These are phyloP conservation scores for Aphanomyces stellatus DNA, from an alignment of 352 stramenopile species.

Conservation along the genomic window DNA sequence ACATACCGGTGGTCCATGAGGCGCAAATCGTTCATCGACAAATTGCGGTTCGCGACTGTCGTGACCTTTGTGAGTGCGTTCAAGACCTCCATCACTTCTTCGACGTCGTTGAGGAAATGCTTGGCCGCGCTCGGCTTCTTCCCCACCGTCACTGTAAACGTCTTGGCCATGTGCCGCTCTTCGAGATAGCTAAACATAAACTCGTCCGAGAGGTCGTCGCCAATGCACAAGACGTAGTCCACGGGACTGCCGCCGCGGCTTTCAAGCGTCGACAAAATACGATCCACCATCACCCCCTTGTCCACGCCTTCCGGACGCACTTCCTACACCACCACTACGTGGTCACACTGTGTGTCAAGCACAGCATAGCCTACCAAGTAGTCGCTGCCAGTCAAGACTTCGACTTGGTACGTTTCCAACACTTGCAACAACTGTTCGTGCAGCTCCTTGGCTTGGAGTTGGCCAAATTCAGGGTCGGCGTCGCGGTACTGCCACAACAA, in stretches of 20 bases:
- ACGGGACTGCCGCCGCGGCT: slow-evolving; percentile 52
- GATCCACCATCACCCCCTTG: slow-evolving; percentile 96
- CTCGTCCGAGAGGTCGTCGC: slow-evolving; percentile 98
- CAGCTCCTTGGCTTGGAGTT: slow-evolving; percentile 97
- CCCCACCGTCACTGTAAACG: slow-evolving; percentile 96
- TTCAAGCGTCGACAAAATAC: slow-evolving; percentile 90
- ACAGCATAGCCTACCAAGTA: slow-evolving; percentile 73
- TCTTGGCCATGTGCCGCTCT: slow-evolving; percentile 54
- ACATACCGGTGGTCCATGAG: slow-evolving; percentile 38
- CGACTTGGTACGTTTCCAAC: slow-evolving; percentile 92
- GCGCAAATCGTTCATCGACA: slow-evolving; percentile 78
- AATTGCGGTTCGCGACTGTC: slow-evolving; percentile 70
- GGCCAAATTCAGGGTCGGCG: slow-evolving; percentile 98
- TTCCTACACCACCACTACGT: slow-evolving; percentile 39
- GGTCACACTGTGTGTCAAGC: background rate
- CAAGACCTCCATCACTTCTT: slow-evolving; percentile 93
- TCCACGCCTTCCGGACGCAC: slow-evolving; percentile 97
- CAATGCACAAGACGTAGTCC: slow-evolving; percentile 96
- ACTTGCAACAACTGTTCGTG: slow-evolving; percentile 96
- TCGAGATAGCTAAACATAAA: slow-evolving; percentile 94
- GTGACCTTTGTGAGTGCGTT: slow-evolving; percentile 79
- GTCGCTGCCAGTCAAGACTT: slow-evolving; percentile 85
- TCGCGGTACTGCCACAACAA: slow-evolving; percentile 99
- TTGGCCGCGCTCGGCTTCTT: slow-evolving; percentile 97
- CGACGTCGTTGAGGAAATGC: slow-evolving; percentile 97